These are phyloP conservation scores for Calcarisporium arbuscula DNA, from an alignment of 2,329 filamentous ascomycete species.

Conservation along the genomic window DNA sequence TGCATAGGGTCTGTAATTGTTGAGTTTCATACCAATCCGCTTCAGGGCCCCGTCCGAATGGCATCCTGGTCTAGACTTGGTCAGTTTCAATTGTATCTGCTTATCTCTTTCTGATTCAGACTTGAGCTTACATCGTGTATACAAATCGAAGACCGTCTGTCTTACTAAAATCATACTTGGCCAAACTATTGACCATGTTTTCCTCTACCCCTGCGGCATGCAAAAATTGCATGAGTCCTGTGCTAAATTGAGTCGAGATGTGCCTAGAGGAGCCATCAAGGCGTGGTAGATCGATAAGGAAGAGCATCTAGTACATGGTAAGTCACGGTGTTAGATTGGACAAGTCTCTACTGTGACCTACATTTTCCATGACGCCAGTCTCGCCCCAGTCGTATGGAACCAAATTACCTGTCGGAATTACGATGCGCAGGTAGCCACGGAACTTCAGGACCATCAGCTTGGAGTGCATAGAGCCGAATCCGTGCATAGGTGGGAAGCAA, in stretches of 20 bases:
- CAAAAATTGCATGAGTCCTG: slow-evolving; percentile 67
- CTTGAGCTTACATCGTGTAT: slow-evolving; percentile 65
- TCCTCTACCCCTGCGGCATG: slow-evolving; percentile 58
- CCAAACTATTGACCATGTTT: slow-evolving; percentile 60
- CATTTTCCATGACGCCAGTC: slow-evolving; percentile 77
- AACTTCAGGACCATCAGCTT: slow-evolving; percentile 91
- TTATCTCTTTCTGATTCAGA: neutral
- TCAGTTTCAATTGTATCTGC: slow-evolving; percentile 13
- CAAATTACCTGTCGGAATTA: slow-evolving; percentile 82
- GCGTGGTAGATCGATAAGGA: slow-evolving; percentile 84
- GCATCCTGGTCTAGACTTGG: slow-evolving; percentile 26
- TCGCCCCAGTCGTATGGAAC: slow-evolving; percentile 88
- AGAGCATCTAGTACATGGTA: slow-evolving; percentile 55
- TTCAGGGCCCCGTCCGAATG: slow-evolving; percentile 22
- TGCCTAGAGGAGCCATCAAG: slow-evolving; percentile 27
- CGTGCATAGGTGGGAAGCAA: slow-evolving; percentile 78
- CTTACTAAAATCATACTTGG: slow-evolving; percentile 73
- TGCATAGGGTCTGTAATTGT: too few species aligned
- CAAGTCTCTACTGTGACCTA: slow-evolving; percentile 26
- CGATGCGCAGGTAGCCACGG: slow-evolving; percentile 65
- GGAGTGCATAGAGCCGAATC: slow-evolving; percentile 78
- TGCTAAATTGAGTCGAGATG: slow-evolving; percentile 50
- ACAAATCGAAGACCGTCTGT: slow-evolving; percentile 73
- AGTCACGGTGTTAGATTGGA: slow-evolving; percentile 9
- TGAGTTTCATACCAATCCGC: slow-evolving; percentile 24